These are phyloP conservation scores for Schwanniomyces polymorphus DNA, from an alignment of 805 yeast genomes.

Conservation along the genomic window DNA sequence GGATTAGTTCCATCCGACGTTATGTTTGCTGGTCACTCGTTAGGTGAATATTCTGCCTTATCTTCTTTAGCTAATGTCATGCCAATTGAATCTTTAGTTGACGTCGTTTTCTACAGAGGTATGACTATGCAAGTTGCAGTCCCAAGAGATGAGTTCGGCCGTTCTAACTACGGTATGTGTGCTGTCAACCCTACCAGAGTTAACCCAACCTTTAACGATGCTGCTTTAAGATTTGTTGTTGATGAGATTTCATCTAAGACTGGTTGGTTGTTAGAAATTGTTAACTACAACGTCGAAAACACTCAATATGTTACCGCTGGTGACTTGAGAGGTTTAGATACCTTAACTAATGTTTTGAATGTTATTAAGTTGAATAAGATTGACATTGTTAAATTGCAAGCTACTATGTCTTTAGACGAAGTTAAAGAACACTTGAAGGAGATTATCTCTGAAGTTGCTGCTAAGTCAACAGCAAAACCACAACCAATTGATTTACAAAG, in stretches of 20 bases:
- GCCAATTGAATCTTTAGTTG: constrained; percentile 97
- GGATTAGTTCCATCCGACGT: constrained; percentile 93
- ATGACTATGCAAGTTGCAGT: constrained; percentile 99
- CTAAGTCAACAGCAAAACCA: constrained; percentile 80
- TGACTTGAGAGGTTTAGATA: constrained; percentile 92
- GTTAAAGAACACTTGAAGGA: constrained; percentile 86
- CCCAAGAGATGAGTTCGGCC: constrained; percentile 91
- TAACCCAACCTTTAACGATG: constrained; percentile 82
- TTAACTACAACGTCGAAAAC: constrained; percentile 96
- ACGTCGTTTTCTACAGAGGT: constrained; percentile 98
- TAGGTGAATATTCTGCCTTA: constrained; percentile 98
- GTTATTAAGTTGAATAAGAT: constrained; percentile 92
- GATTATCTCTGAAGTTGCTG: constrained; percentile 82
- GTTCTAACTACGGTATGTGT: constrained; percentile 99
- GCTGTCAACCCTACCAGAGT: constrained; percentile 97
- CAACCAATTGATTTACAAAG: constrained; percentile 97
- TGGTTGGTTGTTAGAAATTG: constrained; percentile 94
- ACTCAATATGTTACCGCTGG: constrained; percentile 99
- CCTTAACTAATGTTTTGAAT: constrained; percentile 89
- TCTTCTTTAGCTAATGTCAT: constrained; percentile 97
- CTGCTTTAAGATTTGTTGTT: constrained; percentile 92
- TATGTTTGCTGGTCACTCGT: constrained; percentile 98
- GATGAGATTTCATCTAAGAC: constrained; percentile 83
- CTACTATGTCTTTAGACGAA: constrained; percentile 78
- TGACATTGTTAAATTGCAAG: constrained; percentile 85